These are phyloP conservation scores for Penicillium concentricum DNA, from an alignment of 2,329 filamentous ascomycete species.

Conservation along the genomic window DNA sequence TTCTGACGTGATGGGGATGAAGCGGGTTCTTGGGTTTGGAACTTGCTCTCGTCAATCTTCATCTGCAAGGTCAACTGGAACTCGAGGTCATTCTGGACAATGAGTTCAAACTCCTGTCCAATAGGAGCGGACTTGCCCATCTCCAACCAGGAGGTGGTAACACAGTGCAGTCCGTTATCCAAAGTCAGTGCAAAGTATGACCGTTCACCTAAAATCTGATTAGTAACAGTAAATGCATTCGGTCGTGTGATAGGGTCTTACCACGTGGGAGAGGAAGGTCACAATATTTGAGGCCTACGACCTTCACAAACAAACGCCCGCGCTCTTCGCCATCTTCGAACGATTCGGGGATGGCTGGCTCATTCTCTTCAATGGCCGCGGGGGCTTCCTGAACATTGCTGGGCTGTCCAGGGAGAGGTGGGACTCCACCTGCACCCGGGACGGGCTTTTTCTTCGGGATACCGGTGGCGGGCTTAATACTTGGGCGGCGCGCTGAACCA, in stretches of 20 bases:
- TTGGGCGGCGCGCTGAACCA: slow-evolving; percentile 68
- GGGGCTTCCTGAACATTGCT: slow-evolving; percentile 69
- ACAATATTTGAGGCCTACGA: slow-evolving; percentile 95
- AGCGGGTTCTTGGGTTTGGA: slow-evolving; percentile 47
- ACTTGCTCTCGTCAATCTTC: slow-evolving; percentile 79
- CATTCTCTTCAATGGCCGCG: slow-evolving; percentile 68
- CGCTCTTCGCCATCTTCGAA: slow-evolving; percentile 80
- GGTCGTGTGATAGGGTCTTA: slow-evolving; percentile 50
- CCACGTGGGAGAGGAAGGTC: slow-evolving; percentile 82
- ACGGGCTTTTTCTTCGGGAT: slow-evolving; percentile 60
- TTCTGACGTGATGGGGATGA: slow-evolving; percentile 69
- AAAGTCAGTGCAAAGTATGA: slow-evolving; percentile 94
- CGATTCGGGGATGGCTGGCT: slow-evolving; percentile 57
- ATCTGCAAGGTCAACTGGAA: slow-evolving; percentile 97
- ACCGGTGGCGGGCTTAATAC: slow-evolving; percentile 58
- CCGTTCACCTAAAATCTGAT: slow-evolving; percentile 65
- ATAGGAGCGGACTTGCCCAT: slow-evolving; percentile 89
- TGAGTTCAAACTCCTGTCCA: slow-evolving; percentile 95
- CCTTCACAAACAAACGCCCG: slow-evolving; percentile 93
- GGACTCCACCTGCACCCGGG: slow-evolving; percentile 68
- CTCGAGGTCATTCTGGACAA: slow-evolving; percentile 95
- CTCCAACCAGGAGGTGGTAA: slow-evolving; percentile 94
- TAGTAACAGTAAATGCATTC: slow-evolving; percentile 15
- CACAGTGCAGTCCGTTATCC: slow-evolving; percentile 97
- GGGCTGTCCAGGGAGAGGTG: slow-evolving; percentile 82